A percentile compares a stretch with the other conserved stretches of the same genome.
Evolutionary conservation across 169 alveolate species (phyloP).

Genomic region (Miamiensis avidus): DNA sequence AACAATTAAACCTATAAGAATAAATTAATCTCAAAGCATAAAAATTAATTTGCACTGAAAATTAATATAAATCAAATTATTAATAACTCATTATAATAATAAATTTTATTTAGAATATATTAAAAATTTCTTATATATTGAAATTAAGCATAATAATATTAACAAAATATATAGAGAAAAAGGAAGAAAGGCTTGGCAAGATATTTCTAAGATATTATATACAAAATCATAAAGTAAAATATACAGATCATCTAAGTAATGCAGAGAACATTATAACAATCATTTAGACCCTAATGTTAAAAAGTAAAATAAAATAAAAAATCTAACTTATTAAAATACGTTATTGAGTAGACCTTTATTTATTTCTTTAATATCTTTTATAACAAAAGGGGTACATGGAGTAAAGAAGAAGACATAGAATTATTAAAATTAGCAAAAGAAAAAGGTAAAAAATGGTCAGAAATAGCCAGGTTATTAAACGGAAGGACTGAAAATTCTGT

Average conservation of each 20-base stretch:
- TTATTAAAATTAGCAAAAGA: slow-evolving; percentile 12
- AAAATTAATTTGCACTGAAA: no score
- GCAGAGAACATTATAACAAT: slow-evolving; percentile 31
- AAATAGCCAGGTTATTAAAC: slow-evolving; percentile 5
- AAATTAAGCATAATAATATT: background rate
- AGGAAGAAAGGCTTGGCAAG: slow-evolving; percentile 23
- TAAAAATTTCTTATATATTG: no score
- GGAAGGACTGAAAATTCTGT: slow-evolving; percentile 31
- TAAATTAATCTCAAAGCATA: no score
- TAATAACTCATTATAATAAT: no score
- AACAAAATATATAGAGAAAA: background rate
- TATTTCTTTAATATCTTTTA: background rate
- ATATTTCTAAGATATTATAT: slow-evolving; percentile 2
- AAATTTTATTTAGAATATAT: no score
- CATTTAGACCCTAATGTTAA: slow-evolving; percentile 18
- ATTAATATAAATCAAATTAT: no score
- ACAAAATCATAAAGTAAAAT: slow-evolving; percentile 1
- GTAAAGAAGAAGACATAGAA: slow-evolving; percentile 17
- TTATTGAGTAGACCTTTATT: no score
- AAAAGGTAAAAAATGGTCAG: slow-evolving; percentile 31
- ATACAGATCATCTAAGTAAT: slow-evolving; percentile 23
- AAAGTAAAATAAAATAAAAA: slow-evolving; percentile 9
- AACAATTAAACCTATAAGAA: no score
- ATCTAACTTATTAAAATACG: background rate
- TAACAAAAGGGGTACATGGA: slow-evolving; percentile 18